Conservation (phyloP, 2,329 filamentous ascomycete genomes). For the Botrytis deweyae region DNA sequence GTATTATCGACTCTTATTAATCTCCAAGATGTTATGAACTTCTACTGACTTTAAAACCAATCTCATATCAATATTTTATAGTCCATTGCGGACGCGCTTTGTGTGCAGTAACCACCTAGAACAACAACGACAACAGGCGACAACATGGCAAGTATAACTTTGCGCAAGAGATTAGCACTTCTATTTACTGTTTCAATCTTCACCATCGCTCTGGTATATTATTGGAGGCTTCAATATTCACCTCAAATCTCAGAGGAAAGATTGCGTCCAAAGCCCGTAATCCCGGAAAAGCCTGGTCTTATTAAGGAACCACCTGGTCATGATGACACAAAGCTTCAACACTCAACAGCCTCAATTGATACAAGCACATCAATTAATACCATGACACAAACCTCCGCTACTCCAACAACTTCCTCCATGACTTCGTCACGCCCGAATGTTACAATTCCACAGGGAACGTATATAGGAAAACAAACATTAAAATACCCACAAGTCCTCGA, state of each 20-base stretch:
- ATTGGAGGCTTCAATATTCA: conserved; percentile 17
- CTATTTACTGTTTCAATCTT: conserved; percentile 5
- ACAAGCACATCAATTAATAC: neutral
- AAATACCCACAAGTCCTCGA: conserved; percentile 37
- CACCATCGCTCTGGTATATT: conserved; percentile 7
- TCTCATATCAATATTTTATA: neutral
- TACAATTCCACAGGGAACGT: conserved; percentile 33
- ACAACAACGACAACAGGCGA: neutral
- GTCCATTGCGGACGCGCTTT: neutral
- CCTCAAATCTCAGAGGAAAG: neutral
- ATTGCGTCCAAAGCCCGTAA: conserved; percentile 1
- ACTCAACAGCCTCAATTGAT: neutral
- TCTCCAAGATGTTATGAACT: neutral
- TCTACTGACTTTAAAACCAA: too few relatives aligned
- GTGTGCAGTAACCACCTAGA: neutral
- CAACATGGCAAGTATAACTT: conserved; percentile 4
- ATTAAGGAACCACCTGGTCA: neutral
- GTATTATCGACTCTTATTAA: neutral
- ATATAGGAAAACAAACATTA: conserved; percentile 29
- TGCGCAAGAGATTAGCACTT: conserved; percentile 13
- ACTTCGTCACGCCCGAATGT: conserved; percentile 19
- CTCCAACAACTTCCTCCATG: neutral
- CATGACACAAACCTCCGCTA: neutral
- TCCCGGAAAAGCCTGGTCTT: conserved; percentile 6
- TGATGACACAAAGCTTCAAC: conserved; percentile 2